Evolutionary conservation across 2,329 filamentous ascomycete genomes (phyloP), one percentile per base, ranked within the genome.

Genomic region (Fusarium aywerte): DNA sequence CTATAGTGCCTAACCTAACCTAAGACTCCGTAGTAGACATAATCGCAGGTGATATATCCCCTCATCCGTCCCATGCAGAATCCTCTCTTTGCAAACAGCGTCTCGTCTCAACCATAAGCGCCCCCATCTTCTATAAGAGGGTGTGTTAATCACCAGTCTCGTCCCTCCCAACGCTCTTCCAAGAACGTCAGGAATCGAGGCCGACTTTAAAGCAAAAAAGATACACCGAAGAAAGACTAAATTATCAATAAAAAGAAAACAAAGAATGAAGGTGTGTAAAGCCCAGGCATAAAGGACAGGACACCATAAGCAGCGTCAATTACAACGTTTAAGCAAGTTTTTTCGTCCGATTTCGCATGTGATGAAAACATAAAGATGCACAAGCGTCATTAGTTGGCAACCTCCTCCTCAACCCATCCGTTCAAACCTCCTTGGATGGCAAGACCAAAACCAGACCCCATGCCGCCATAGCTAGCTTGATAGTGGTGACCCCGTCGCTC

Each of bases 371-470:
- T 70, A 69, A 73, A 67, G 71, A 72, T 70, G 51, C 50, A 65
- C 49, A 52, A 65, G 53, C 59, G 54, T 62, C 62, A 63, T 79
- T 78, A 89, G 78, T 88, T 88, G 59, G 84, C 83, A 67, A 89
- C 85, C 76, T 89, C 87, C 75, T 90, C 88, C 77, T 90, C 88
- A 33, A 87, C 87, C 88, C 88, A 90, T 54, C 88, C 88, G 68
- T 89, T 89, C 69, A 90, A 77, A 8, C 86, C 86, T 63, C 87
- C 84, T 74, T 89, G 87, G 54, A 90, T 88, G 35, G 85, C 87
- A 13, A 90, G 81, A 27, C 87, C 87, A 60, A 87, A 89, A 4
- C 86, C 86, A 20, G 80, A 80, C 16, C 84, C 85, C 79, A 87
- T 86, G 25, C 86, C 86, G 59, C 86, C 84, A 60, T 84, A 90